Base-by-base conservation (phyloP, 2,329 filamentous ascomycete genomes). In the Sordariomycetes sp. region DNA sequence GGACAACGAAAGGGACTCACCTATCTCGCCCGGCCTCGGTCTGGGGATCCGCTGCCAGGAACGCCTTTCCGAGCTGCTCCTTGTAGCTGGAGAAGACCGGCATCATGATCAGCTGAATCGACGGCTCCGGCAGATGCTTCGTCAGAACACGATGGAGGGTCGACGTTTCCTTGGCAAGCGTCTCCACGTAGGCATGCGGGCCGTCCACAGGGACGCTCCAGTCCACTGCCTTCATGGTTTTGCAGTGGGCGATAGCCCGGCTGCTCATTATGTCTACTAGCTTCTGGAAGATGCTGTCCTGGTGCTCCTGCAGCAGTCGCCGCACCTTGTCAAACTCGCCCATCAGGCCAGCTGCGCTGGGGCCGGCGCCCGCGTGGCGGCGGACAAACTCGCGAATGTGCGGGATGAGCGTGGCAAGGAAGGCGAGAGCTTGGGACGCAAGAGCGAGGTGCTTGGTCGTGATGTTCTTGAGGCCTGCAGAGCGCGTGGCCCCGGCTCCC, bases 391-490 rank as follows among this genome's bases (percentile, higher is more conserved):
- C 94, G 52, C 93, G 85, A 32, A 97, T 81, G 68, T 97, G 92
- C 0, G 94, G 93, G 4, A 96, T 86, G 1, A 97, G 77, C 0
- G 90, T 85, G 25, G 92, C 88, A 53, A 96, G 85, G 69, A 99
- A 97, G 52, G 88, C 87, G 22, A 97, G 74, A 0, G 92, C 89
- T 70, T 97, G 93, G 0, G 89, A 92, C 2, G 94, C 92, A 20
- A 97, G 83, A 0, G 94, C 92, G 1, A 99, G 81, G 72, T 99
- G 93, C 65, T 94, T 94, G 0, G 94, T 96, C 0, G 90, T 96
- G 69, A 99, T 99, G 67, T 97, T 97, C 70, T 91, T 96, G 22
- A 99, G 77, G 0, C 93, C 93, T 1, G 92, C 94, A 25, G 88
- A 91, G 40, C 85, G 80, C 5, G 90, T 97, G 3, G 94, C 94